Evolutionary conservation across 805 yeast genomes (phyloP), one percentile per base, ranked within the genome.

Genomic region (Ogataea nakhonphanomensis): DNA sequence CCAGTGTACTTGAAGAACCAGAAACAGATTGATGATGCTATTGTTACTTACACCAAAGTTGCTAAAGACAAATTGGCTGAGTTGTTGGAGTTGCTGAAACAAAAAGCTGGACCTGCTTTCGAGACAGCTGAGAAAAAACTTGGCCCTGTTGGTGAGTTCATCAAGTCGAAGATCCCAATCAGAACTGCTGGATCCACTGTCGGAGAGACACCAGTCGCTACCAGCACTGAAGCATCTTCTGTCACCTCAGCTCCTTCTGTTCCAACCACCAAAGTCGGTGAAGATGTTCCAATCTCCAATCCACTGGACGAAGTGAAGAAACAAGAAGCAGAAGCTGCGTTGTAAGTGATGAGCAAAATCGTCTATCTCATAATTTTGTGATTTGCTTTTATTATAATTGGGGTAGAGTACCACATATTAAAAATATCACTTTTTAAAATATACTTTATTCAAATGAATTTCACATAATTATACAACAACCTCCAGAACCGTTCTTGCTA

Each of bases 141-240:
- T 44, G 84, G 84, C 32, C 91, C 91, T 38, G 77, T 81, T 42
- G 79, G 84, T 29, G 58, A 69, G 25, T 76, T 78, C 55, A 64
- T 83, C 57, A 69, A 73, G 58, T 66, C 78, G 25, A 74, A 74
- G 65, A 58, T 76, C 49, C 81, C 83, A 33, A 62, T 62, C 37
- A 79, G 88, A 76, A 81, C 89, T 46, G 86, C 86, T 26, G 80
- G 84, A 29, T 69, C 85, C 30, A 79, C 85, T 34, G 84, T 80
- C 48, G 79, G 76, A 42, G 59, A 49, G 22, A 28, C 39, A 15
- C 37, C 51, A 20, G 33, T 43, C 12, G 35, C 50, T 14, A 33
- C 36, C 9, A 33, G 31, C 28, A 23, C 33, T 12, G 20, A 17
- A 17, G 14, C 49, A 22, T 14, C 41, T 13, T 14, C 41, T 21